Conservation (phyloP, 306 rosid species). For the Coriaria nepalensis region DNA sequence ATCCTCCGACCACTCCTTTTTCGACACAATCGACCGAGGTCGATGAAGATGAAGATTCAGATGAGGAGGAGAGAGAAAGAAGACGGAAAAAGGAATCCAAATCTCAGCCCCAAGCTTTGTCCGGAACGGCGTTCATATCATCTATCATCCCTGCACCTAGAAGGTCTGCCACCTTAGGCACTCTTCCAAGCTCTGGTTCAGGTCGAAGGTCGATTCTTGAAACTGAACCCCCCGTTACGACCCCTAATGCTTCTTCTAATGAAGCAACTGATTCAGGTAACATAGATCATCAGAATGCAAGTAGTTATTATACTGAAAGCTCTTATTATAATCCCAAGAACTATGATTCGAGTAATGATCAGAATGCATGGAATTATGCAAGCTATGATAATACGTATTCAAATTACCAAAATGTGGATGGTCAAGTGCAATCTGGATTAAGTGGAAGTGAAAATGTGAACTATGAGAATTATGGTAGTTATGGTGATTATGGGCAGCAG, state of each 20-base stretch:
- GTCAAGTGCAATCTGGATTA: slow-evolving; percentile 26
- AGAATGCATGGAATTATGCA: slow-evolving; percentile 18
- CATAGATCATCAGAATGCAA: not conserved
- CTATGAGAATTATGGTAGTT: slow-evolving; percentile 22
- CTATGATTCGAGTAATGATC: slow-evolving; percentile 28
- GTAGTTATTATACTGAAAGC: not conserved
- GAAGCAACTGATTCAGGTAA: slow-evolving; percentile 14
- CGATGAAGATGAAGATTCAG: slow-evolving; percentile 29
- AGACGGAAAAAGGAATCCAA: slow-evolving; percentile 25
- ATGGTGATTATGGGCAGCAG: slow-evolving; percentile 29
- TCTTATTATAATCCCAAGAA: slow-evolving; percentile 11
- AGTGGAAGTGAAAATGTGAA: slow-evolving; percentile 14
- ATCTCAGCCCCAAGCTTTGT: slow-evolving; percentile 26
- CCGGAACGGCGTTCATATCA: slow-evolving; percentile 48
- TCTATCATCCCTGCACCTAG: slow-evolving; percentile 69
- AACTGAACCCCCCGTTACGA: slow-evolving; percentile 16
- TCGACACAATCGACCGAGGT: slow-evolving; percentile 26
- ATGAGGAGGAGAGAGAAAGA: slow-evolving; percentile 24
- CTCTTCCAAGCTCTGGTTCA: slow-evolving; percentile 33
- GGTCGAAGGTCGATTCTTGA: slow-evolving; percentile 61
- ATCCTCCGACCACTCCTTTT: slow-evolving; percentile 42
- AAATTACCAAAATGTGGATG: slow-evolving; percentile 20
- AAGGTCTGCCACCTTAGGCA: slow-evolving; percentile 53
- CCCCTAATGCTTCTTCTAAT: slow-evolving; percentile 12
- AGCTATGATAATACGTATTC: slow-evolving; percentile 22